phyloP scores from a whole-genome alignment of 345 rosid genomes.

The Citrus medica region DNA sequence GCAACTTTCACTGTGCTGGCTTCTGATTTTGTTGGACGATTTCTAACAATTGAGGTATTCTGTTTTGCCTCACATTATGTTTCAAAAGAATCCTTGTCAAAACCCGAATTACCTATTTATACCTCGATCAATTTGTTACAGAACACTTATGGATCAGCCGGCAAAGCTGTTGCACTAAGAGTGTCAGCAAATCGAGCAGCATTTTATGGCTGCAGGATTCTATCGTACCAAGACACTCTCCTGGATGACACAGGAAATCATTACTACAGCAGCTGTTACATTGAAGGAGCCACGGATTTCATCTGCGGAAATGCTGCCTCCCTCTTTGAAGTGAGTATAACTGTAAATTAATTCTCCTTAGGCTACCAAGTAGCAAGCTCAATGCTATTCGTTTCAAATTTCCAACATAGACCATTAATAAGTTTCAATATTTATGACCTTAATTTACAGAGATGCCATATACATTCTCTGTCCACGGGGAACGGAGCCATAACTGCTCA shows the following conservation, averaged over 20 bases:
- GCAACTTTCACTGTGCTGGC: conserved; percentile 58
- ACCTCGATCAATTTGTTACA: conserved; percentile 2
- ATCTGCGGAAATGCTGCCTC: conserved; percentile 66
- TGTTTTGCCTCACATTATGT: neutral
- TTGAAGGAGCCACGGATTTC: conserved; percentile 88
- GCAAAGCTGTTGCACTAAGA: conserved; percentile 61
- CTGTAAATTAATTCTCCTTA: neutral
- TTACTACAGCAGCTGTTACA: conserved; percentile 61
- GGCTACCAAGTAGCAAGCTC: neutral
- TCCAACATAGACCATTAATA: neutral
- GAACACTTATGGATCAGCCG: conserved; percentile 55
- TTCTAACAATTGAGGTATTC: conserved; percentile 45
- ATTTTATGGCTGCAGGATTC: conserved; percentile 57
- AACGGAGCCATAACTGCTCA: conserved; percentile 77
- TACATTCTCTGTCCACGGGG: conserved; percentile 47
- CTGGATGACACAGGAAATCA: conserved; percentile 74
- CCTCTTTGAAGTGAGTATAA: conserved; percentile 49
- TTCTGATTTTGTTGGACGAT: conserved; percentile 63
- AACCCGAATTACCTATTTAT: too few species aligned
- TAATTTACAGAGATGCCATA: conserved; percentile 46
- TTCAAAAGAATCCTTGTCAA: too few species aligned
- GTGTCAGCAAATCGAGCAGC: conserved; percentile 63
- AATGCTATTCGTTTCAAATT: neutral
- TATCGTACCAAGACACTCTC: conserved; percentile 71
- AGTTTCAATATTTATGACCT: too few species aligned